phyloP scores from a whole-genome alignment of 163 green algal species.

The Scenedesmus sp. region DNA sequence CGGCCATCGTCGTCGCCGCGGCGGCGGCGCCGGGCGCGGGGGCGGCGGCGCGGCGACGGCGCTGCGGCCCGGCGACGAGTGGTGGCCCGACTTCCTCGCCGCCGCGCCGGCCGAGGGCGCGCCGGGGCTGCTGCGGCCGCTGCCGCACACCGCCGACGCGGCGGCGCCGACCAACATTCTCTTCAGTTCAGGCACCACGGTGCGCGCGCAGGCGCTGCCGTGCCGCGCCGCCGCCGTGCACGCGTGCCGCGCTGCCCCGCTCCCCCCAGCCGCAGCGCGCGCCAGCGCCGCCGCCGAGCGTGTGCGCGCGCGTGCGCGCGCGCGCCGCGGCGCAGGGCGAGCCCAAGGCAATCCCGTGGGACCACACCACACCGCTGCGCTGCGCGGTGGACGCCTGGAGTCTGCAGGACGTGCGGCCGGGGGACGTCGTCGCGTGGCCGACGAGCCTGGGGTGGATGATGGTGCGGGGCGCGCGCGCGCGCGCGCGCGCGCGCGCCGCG shows the following conservation, averaged over 20 bases:
- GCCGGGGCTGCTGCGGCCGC: background rate
- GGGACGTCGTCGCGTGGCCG: slow-evolving; percentile 86
- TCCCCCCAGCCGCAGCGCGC: background rate
- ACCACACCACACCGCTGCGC: slow-evolving; percentile 84
- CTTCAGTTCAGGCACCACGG: slow-evolving; percentile 93
- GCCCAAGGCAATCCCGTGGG: slow-evolving; percentile 95
- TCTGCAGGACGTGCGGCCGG: slow-evolving; percentile 71
- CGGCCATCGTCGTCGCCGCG: slow-evolving; percentile 21
- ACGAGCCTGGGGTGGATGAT: slow-evolving; percentile 97
- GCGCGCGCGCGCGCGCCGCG: too few species aligned
- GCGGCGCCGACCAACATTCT: slow-evolving; percentile 81
- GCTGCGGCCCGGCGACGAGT: slow-evolving; percentile 66
- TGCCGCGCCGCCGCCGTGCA: too few species aligned
- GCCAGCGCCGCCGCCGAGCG: too few species aligned
- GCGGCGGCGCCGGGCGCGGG: background rate
- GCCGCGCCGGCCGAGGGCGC: too few species aligned
- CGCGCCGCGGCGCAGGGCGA: slow-evolving; percentile 64
- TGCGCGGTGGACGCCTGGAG: slow-evolving; percentile 79
- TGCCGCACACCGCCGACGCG: slow-evolving; percentile 51
- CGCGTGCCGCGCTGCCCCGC: background rate
- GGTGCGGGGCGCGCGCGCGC: too few species aligned
- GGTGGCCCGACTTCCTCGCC: slow-evolving; percentile 68
- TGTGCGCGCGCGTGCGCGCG: too few species aligned
- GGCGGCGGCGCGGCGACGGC: slow-evolving; percentile 18
- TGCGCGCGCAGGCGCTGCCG: slow-evolving; percentile 27